Conservation (phyloP, 208 protist species). For the Acanthamoeba lugdunensis region DNA sequence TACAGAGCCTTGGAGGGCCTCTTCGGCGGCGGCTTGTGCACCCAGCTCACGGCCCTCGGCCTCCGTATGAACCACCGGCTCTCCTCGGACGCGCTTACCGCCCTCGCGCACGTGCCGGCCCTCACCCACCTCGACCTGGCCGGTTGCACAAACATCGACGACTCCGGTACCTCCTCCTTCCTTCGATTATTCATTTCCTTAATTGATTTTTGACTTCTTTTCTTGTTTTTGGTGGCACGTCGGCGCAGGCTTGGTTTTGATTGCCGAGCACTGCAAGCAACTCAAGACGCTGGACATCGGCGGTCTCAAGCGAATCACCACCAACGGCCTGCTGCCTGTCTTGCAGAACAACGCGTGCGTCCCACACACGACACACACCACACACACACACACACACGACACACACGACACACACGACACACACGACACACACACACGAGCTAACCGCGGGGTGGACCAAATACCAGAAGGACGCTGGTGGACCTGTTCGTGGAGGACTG, state of each 20-base stretch:
- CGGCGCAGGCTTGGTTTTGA: not conserved
- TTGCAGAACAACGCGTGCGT: conserved; percentile 47
- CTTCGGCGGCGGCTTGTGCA: not conserved
- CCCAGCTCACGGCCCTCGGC: not conserved
- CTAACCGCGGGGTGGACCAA: not conserved
- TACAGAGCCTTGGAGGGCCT: not conserved
- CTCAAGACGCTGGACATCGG: not conserved
- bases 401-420: not conserved
- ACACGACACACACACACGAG: not conserved
- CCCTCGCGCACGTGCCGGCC: not conserved
- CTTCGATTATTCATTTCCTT: not conserved
- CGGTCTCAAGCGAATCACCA: not conserved
- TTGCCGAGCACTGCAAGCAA: conserved; percentile 24
- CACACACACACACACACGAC: not conserved
- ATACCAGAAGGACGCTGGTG: not conserved
- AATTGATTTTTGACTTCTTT: not conserved
- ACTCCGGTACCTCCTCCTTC: not conserved
- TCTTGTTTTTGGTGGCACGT: not conserved
- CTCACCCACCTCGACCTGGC: conserved; percentile 32
- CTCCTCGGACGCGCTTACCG: not conserved
- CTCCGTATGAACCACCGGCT: not conserved
- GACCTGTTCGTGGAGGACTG: not conserved
- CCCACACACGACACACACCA: no score
- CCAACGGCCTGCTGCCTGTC: not conserved
- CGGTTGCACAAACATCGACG: not conserved